A percentile compares a stretch with the other conserved stretches of the same genome.
phyloP scores from a whole-genome alignment of 257 asterid genomes.

The Salvia miltiorrhiza region DNA sequence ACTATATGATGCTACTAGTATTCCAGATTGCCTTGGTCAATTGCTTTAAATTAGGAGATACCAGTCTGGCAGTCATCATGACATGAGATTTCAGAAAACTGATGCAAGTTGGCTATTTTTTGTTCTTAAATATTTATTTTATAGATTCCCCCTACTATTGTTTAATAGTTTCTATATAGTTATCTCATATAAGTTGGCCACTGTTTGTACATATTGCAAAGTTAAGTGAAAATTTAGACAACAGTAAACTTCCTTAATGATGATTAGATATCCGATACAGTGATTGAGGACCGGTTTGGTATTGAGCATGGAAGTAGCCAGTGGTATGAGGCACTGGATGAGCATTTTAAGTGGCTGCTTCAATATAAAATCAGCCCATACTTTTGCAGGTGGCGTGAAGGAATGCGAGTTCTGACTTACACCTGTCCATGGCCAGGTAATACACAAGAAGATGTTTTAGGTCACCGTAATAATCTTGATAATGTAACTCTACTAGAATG shows the following conservation, averaged over 20 bases:
- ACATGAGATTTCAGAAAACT: not conserved
- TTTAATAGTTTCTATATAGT: not conserved
- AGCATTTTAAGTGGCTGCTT: constrained; percentile 92
- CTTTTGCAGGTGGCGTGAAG: constrained; percentile 98
- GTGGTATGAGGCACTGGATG: constrained; percentile 91
- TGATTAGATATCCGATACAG: constrained; percentile 87
- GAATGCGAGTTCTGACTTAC: constrained; percentile 94
- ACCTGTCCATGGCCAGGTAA: constrained; percentile 99
- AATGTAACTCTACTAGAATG: constrained; percentile 1
- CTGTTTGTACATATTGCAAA: constrained; percentile 7
- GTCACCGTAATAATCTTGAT: not conserved
- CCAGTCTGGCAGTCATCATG: constrained; percentile 9
- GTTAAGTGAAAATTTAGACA: constrained; percentile 1
- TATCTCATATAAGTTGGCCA: not conserved
- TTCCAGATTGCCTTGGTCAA: constrained; percentile 5
- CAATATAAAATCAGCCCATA: constrained; percentile 93
- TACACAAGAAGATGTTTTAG: constrained; percentile 5
- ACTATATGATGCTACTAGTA: constrained; percentile 1
- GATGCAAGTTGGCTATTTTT: not conserved
- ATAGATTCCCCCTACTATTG: not conserved
- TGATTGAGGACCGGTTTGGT: constrained; percentile 95
- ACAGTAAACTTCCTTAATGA: constrained; percentile 42
- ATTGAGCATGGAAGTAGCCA: constrained; percentile 90
- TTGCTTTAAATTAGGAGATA: not conserved
- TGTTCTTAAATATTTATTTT: not conserved